Evolutionary conservation across 78 protist species (phyloP), one percentile per base, ranked within the genome.

Genomic region (Speleostelium caveatum): DNA sequence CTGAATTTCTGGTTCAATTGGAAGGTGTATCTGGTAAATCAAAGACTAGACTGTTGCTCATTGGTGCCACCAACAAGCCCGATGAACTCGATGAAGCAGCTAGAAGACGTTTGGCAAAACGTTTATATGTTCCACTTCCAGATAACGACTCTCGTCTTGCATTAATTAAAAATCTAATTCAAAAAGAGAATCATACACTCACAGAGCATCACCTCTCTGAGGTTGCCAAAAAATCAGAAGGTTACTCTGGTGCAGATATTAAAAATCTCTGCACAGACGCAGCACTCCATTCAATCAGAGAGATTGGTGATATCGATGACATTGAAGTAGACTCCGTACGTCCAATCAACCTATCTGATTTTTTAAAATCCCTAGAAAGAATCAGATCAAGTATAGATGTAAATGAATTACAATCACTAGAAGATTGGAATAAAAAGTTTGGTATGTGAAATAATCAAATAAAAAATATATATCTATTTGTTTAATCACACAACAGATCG

Each of bases 51-150:
- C 42, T 87, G 75, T 36, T 95, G 26, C 78, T 76, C 45, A 59
- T 93, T 17, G 95, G 95, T 16, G 92, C 93, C 0, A 88, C 94
- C 28, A 88, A 88, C 26, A 32, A 98, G 26, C 99, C 99, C 0
- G 95, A 96, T 35, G 98, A 97, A 75, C 75, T 97, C 30, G 99
- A 97, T 71, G 98, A 97, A 59, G 99, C 99, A 0, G 99, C 95
- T 21, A 36, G 95, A 16, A 35, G 99, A 16, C 86, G 99, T 19
- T 26, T 97, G 49, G 63, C 63, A 21, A 95, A 87, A 71, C 38
- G 97, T 24, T 22, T 97, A 1, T 95, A 91, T 68, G 92, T 97
- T 42, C 97, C 99, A 0, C 87, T 97, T 3, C 98, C 99, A 1
- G 96, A 75, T 45, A 19, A 28, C 32, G 75, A 65, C 16, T 63